phyloP scores from a whole-genome alignment of 805 yeast species.

The Candida broadrunensis region DNA sequence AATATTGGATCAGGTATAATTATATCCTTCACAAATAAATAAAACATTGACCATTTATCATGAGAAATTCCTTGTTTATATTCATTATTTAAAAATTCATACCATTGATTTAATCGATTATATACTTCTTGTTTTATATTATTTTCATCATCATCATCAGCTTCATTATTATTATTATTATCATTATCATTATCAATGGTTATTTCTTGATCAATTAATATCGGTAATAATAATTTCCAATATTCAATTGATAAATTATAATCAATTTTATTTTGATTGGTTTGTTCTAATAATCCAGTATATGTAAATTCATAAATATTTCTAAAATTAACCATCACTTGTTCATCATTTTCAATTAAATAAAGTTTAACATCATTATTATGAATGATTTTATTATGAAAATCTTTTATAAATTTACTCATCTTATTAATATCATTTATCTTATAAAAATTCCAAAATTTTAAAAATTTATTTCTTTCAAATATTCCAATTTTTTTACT shows the following conservation, averaged over 20 bases:
- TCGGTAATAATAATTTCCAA: slow-evolving; percentile 66
- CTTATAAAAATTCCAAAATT: slow-evolving; percentile 50
- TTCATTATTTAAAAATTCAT: slow-evolving; percentile 44
- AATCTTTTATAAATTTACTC: slow-evolving; percentile 26
- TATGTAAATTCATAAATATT: slow-evolving; percentile 71
- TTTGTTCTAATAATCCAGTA: slow-evolving; percentile 58
- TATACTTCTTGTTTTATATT: slow-evolving; percentile 14
- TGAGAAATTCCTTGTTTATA: slow-evolving; percentile 51
- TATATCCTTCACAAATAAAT: slow-evolving; percentile 56
- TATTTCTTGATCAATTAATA: not conserved
- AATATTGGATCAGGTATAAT: slow-evolving; percentile 43
- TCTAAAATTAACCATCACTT: slow-evolving; percentile 38
- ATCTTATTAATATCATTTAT: slow-evolving; percentile 41
- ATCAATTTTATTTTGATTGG: slow-evolving; percentile 50
- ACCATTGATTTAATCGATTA: slow-evolving; percentile 54
- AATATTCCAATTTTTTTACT: slow-evolving; percentile 69
- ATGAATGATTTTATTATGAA: slow-evolving; percentile 10
- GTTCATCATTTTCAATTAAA: slow-evolving; percentile 8
- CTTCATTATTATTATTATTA: not conserved
- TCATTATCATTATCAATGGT: slow-evolving; percentile 7
- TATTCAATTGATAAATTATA: slow-evolving; percentile 66
- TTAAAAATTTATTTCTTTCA: slow-evolving; percentile 44
- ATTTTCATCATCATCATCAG: slow-evolving; percentile 6
- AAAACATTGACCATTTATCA: slow-evolving; percentile 87
- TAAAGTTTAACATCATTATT: not conserved